Base-by-base conservation (phyloP, 73 alveolate genomes). In the Tetrahymena thermophila region DNA sequence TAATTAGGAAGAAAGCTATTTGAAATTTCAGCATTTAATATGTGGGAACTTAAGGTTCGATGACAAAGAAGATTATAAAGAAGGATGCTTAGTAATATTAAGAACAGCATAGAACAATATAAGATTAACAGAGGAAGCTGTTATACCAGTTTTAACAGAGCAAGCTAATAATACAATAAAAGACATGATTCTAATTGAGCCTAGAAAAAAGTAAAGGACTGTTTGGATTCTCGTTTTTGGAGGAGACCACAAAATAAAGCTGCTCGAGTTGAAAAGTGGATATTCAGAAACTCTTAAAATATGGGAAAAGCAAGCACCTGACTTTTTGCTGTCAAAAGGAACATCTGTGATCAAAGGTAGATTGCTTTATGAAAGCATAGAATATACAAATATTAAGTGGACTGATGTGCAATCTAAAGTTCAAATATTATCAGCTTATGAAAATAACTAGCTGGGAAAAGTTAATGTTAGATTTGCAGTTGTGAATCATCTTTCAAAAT, bases 371-470 rank as follows among this genome's bases (percentile, higher is more conserved):
- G 96, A 94, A 35, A 94, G 96, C 71, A 31, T 83, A 23, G 96
- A 94, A 23, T 94, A 94, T 94, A 94, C 96, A 35, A 94, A 93
- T 19, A 43, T 94, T 1, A 94, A 94, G 35, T 94, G 93, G 56
- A 83, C 93, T 94, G 96, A 94, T 58, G 96, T 94, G 10, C 85
- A 93, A 57, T 93, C 96, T 14, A 94, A 94, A 37, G 96, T 83
- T 14, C 50, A 94, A 42, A 94, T 94, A 34, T 58, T 94, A 94
- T 83, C 94, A 35, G 96, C 93, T 5, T 83, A 93, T n/a, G 96
- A 94, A 43, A 94, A 94, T 44, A 93, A 93, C 50, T 35, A 94
- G 40, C 34, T 83, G 35, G 96, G 96, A 25, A 94, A 93, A 23
- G 50, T 94, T 21, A 94, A 94, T 23, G 93, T 94, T 34, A 40